Conservation (phyloP, 768 basidiomycete species). For the Russula brevipes region DNA sequence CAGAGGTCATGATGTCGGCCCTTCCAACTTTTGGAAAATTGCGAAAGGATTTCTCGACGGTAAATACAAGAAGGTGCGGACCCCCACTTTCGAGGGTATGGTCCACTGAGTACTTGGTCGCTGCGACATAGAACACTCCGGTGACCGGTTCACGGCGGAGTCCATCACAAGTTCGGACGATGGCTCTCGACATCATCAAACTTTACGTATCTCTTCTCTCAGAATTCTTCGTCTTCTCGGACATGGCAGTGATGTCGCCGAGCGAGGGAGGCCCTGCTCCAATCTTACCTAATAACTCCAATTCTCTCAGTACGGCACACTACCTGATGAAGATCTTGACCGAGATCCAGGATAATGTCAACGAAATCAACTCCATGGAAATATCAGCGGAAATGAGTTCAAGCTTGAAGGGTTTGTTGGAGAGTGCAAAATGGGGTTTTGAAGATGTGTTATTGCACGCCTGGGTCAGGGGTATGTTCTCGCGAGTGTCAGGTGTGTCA, state of each 20-base stretch:
- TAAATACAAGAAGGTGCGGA: slow-evolving; percentile 75
- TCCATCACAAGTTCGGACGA: slow-evolving; percentile 74
- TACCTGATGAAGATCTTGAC: slow-evolving; percentile 74
- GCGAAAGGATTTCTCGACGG: slow-evolving; percentile 89
- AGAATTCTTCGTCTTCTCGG: slow-evolving; percentile 80
- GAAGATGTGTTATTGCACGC: slow-evolving; percentile 68
- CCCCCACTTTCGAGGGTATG: neutral
- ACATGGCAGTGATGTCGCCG: slow-evolving; percentile 63
- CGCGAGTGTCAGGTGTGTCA: neutral
- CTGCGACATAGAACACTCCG: slow-evolving; percentile 27
- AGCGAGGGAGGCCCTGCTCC: slow-evolving; percentile 39
- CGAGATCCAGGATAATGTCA: slow-evolving; percentile 83
- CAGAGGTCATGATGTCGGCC: slow-evolving; percentile 76
- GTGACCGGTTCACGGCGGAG: slow-evolving; percentile 59
- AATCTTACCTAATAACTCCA: slow-evolving; percentile 67
- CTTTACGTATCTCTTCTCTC: slow-evolving; percentile 81
- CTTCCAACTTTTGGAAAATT: slow-evolving; percentile 95
- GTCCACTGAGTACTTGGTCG: neutral
- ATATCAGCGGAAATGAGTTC: slow-evolving; percentile 69
- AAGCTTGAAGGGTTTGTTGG: slow-evolving; percentile 67
- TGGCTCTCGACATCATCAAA: slow-evolving; percentile 84
- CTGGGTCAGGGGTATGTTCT: slow-evolving; percentile 74
- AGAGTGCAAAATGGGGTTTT: slow-evolving; percentile 84
- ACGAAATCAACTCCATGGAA: slow-evolving; percentile 75
- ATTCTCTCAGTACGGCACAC: slow-evolving; percentile 76